Percentiles rank a stretch among this genome's conserved stretches.
These are phyloP conservation scores for Barnettozyma wickerhamii DNA, from an alignment of 805 yeast species.

Conservation along the genomic window DNA sequence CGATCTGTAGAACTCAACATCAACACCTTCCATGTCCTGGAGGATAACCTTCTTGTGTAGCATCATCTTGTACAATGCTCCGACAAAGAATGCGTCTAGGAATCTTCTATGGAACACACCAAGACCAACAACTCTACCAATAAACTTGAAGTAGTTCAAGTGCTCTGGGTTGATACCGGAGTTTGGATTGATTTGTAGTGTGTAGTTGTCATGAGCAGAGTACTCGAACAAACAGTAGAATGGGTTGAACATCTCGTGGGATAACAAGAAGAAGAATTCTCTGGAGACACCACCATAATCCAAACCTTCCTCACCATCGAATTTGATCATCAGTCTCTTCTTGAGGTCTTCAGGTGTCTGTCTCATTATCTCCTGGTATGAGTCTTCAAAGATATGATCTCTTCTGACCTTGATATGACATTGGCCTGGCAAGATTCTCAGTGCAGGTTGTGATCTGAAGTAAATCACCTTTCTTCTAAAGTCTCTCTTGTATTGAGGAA, in stretches of 20 bases:
- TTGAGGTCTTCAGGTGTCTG: slow-evolving; percentile 98
- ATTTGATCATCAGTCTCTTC: slow-evolving; percentile 95
- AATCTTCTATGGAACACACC: slow-evolving; percentile 98
- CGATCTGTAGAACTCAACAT: slow-evolving; percentile 92
- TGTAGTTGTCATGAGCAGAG: slow-evolving; percentile 96
- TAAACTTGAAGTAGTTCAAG: slow-evolving; percentile 93
- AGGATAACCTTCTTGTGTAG: slow-evolving; percentile 88
- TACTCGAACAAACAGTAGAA: slow-evolving; percentile 96
- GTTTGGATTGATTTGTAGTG: slow-evolving; percentile 96
- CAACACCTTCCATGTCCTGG: slow-evolving; percentile 98
- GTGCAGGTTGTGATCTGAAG: slow-evolving; percentile 97
- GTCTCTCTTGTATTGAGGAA: slow-evolving; percentile 98
- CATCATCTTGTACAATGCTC: slow-evolving; percentile 98
- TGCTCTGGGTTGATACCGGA: slow-evolving; percentile 97
- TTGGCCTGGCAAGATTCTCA: slow-evolving; percentile 96
- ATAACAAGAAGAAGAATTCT: slow-evolving; percentile 92
- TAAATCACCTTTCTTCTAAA: slow-evolving; percentile 96
- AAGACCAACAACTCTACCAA: slow-evolving; percentile 96
- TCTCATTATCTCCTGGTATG: slow-evolving; percentile 97
- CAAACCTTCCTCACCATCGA: slow-evolving; percentile 98
- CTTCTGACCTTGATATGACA: slow-evolving; percentile 98
- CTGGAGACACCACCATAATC: slow-evolving; percentile 99
- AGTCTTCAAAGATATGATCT: slow-evolving; percentile 94
- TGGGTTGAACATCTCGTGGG: slow-evolving; percentile 99
- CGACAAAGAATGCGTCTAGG: slow-evolving; percentile 96